These are phyloP conservation scores for Lanmaoa rubissima DNA, from an alignment of 768 basidiomycete species.

Conservation along the genomic window DNA sequence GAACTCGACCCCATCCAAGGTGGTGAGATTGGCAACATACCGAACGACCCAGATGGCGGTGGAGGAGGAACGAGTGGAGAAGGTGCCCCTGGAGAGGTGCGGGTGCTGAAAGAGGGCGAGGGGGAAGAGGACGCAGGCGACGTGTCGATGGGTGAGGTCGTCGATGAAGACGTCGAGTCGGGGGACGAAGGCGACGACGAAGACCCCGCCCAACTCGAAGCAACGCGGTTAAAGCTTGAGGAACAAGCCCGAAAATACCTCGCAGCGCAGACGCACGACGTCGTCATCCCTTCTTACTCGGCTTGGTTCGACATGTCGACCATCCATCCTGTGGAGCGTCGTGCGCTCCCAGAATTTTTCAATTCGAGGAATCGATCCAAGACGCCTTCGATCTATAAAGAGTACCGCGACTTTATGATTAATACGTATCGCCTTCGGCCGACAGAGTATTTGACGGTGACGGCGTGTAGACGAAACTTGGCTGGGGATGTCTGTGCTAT, in stretches of 20 bases:
- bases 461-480: constrained; percentile 92
- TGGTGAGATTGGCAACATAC: constrained; percentile 76
- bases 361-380: constrained; percentile 92
- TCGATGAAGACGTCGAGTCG: constrained; percentile 73
- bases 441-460: constrained; percentile 94
- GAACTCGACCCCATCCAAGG: constrained; percentile 84
- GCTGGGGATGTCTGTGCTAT: constrained; percentile 98
- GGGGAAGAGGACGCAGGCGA: constrained; percentile 69
- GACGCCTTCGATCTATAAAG: constrained; percentile 96
- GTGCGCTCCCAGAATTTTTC: constrained; percentile 97
- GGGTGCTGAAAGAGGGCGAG: constrained; percentile 49
- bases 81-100: constrained; percentile 32
- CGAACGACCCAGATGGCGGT: constrained; percentile 33
- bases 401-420: constrained; percentile 99
- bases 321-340: constrained; percentile 88
- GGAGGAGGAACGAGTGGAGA: constrained; percentile 14
- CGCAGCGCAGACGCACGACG: constrained; percentile 94
- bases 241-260: constrained; percentile 93
- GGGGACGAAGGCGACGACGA: constrained; percentile 83
- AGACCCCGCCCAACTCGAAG: constrained; percentile 81
- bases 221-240: constrained; percentile 73
- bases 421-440: constrained; percentile 96
- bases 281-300: constrained; percentile 95
- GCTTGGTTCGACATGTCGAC: constrained; percentile 98
- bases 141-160: constrained; percentile 80